Evolutionary conservation across 768 basidiomycete genomes (phyloP).

Genomic region (Serendipita sp.): DNA sequence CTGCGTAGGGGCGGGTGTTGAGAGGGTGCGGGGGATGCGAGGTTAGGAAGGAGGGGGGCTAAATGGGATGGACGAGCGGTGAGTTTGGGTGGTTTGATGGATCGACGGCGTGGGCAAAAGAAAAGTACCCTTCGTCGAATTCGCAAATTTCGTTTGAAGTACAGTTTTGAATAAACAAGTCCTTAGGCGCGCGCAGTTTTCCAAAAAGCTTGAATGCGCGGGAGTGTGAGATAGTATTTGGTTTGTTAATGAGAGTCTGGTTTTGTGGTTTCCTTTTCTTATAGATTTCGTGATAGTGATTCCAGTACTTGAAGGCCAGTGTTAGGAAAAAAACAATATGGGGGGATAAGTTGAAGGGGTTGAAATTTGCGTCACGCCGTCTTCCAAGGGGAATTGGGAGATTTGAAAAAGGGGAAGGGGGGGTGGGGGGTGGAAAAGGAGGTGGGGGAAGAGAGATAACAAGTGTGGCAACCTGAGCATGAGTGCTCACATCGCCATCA

Average conservation of each 20-base stretch:
- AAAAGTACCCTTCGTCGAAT: neutral
- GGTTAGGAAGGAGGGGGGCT: too few species aligned
- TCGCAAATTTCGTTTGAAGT: neutral
- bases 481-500: neutral
- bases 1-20: too few species aligned
- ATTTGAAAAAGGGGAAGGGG: neutral
- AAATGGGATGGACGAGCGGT: neutral
- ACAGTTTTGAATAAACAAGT: constrained; percentile 6
- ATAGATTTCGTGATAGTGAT: constrained; percentile 2
- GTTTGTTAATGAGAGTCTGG: neutral
- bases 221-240: neutral
- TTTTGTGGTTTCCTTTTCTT: neutral
- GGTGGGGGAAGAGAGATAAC: neutral
- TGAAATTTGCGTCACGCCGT: neutral
- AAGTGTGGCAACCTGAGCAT: neutral
- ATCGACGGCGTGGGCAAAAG: neutral
- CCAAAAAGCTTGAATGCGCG: neutral
- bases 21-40: too few species aligned
- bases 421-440: neutral
- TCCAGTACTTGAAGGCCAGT: neutral
- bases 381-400: neutral
- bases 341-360: neutral
- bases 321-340: neutral
- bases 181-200: neutral
- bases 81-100: neutral